Evolutionary conservation across 2,329 filamentous ascomycete species (phyloP).

Genomic region (Metarhizium sp.): DNA sequence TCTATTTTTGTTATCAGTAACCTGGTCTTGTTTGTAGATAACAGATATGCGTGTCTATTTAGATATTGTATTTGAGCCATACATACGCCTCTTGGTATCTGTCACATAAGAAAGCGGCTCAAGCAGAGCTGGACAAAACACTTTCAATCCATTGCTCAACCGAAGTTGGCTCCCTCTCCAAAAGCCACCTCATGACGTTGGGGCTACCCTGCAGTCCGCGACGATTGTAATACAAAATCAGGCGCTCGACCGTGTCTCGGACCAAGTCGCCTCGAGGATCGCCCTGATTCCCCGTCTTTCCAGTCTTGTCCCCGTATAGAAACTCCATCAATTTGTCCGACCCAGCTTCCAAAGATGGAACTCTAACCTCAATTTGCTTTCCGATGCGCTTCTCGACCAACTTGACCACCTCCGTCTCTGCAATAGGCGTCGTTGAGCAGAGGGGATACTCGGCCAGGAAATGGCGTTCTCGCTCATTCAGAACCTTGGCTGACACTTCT

Average conservation of each 20-base stretch:
- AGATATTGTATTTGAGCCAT: too few relatives aligned
- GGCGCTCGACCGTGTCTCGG: not conserved
- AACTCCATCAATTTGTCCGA: slow-evolving; percentile 1
- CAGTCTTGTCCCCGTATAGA: not conserved
- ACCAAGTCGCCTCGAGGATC: not conserved
- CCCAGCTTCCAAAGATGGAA: not conserved
- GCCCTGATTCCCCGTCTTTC: not conserved
- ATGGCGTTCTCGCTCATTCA: not conserved
- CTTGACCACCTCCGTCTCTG: not conserved
- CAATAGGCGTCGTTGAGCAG: not conserved
- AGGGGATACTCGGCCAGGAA: slow-evolving; percentile 1
- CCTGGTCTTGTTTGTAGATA: too few relatives aligned
- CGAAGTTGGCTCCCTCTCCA: not conserved
- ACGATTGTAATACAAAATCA: slow-evolving; percentile 1
- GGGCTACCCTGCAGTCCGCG: not conserved
- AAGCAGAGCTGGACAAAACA: not conserved
- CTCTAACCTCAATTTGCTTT: not conserved
- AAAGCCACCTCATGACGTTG: not conserved
- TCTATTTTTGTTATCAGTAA: too few relatives aligned
- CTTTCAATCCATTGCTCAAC: not conserved
- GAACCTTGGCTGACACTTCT: not conserved
- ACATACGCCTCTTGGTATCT: too few relatives aligned
- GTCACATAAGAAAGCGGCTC: not conserved
- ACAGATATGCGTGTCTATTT: too few relatives aligned
- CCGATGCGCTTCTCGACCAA: not conserved